Base-by-base conservation (phyloP, 148 eudicot genomes). In the Amaranthus cruentus region DNA sequence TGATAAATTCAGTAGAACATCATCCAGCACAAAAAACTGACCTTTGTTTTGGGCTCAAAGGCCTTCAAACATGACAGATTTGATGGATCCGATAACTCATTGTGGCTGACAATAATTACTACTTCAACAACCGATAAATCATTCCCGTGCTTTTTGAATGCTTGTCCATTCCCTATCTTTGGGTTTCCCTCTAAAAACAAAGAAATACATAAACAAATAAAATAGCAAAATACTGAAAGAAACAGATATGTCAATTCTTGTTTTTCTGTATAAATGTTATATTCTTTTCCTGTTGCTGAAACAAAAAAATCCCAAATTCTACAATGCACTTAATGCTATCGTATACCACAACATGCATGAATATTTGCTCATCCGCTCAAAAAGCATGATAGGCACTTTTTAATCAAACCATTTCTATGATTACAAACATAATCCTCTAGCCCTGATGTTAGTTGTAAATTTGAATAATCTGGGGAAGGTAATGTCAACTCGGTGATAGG, bases 121-220 rank as follows among this genome's bases (percentile, higher is more conserved):
- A 83, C 96, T 84, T 95, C 99, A 76, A 86, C 80, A 54, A 81
- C 66, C 69, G 80, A 69, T 53, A 70, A 76, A 67, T 68, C 80
- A 64, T 68, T 77, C 69, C 68, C 84, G 38, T 60, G 80, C 69
- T 81, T 82, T 56, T 69, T 49, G 75, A 80, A 72, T 65, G 97
- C 89, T 70, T 77, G 74, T 65, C 94, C 99, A 74, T 77, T 83
- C 47, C 96, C 96, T 70, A 84, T 75, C 85, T 92, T 92, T 64
- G 88, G 71, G 79, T 28, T 83, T 77, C 70, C 81, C 81, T 54
- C 97, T 91, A 78, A 71, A 21, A 73, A 63, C 38, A 75, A 59
- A 38, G 52, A 58, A 9, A 59, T 59, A 62, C 38, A 28, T 28
- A 0, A 28, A 28, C 38, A 28, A 28, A 28, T 28, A 18, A 7